A percentile compares a stretch with the other conserved stretches of the same genome.
These are phyloP conservation scores for Sclerotinia nivalis DNA, from an alignment of 2,329 filamentous ascomycete species.

Conservation along the genomic window DNA sequence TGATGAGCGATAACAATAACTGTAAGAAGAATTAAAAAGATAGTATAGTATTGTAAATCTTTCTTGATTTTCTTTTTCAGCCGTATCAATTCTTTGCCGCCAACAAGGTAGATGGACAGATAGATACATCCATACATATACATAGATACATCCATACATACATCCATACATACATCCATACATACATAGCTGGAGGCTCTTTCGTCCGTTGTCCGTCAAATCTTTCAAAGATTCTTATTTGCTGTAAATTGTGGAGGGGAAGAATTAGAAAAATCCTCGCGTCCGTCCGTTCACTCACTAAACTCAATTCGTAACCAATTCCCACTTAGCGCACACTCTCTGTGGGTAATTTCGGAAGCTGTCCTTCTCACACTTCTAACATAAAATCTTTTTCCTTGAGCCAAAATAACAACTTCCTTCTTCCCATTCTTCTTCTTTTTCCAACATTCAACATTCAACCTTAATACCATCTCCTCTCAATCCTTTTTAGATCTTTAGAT, in stretches of 20 bases:
- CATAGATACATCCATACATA: no score
- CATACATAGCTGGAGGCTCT: no score
- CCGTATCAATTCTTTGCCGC: not conserved
- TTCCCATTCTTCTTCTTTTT: constrained; percentile 32
- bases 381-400: constrained; percentile 32
- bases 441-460: constrained; percentile 28
- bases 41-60: not conserved
- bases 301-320: not conserved
- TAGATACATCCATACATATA: no score
- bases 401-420: constrained; percentile 30
- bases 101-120: not conserved
- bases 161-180: no score
- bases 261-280: constrained; percentile 6
- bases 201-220: no score
- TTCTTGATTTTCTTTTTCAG: not conserved
- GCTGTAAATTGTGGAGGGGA: no score
- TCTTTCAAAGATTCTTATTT: no score
- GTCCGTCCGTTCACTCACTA: not conserved
- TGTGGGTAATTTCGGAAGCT: constrained; percentile 28
- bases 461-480: constrained; percentile 60
- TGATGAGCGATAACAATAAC: no score
- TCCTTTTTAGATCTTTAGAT: constrained; percentile 50
- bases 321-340: constrained; percentile 12
- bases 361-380: constrained; percentile 27
- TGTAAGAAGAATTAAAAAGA: not conserved